Evolutionary conservation across 2,329 filamentous ascomycete genomes (phyloP).

Genomic region (Alternaria sp.): DNA sequence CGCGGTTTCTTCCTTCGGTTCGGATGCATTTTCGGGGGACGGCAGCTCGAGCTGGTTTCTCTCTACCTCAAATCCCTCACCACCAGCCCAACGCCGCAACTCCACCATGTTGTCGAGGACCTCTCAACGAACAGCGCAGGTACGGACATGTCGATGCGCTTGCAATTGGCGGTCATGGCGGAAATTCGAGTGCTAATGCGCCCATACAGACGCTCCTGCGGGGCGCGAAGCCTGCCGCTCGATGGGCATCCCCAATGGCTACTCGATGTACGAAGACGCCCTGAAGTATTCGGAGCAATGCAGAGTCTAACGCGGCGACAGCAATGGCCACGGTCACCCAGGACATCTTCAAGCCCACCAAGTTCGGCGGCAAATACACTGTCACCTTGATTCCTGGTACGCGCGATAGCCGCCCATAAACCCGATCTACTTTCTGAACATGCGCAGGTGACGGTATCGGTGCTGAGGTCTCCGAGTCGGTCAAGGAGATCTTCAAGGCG

Average conservation of each 20-base stretch:
- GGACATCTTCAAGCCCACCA: conserved; percentile 98
- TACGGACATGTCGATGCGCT: conserved; percentile 40
- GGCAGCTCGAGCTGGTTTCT: conserved; percentile 46
- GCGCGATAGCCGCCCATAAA: conserved; percentile 34
- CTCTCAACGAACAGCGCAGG: conserved; percentile 59
- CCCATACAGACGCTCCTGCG: conserved; percentile 63
- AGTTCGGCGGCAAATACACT: conserved; percentile 99
- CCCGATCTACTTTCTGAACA: conserved; percentile 29
- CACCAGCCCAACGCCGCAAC: conserved; percentile 37
- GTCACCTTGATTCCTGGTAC: conserved; percentile 95
- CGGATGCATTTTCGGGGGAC: conserved; percentile 45
- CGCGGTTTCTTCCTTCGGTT: conserved; percentile 29
- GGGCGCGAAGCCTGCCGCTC: conserved; percentile 58
- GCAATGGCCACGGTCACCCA: conserved; percentile 74
- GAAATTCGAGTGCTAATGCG: conserved; percentile 33
- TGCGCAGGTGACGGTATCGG: conserved; percentile 86
- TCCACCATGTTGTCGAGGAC: conserved; percentile 56
- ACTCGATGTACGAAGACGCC: conserved; percentile 61
- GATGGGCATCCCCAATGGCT: conserved; percentile 61
- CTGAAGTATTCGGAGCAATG: background rate
- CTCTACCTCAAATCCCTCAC: conserved; percentile 47
- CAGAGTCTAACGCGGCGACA: conserved; percentile 29
- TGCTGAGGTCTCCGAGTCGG: conserved; percentile 95
- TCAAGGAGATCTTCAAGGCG: conserved; percentile 99
- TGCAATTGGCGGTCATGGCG: conserved; percentile 35